phyloP scores from a whole-genome alignment of 306 rosid species.

The Abrus precatorius region DNA sequence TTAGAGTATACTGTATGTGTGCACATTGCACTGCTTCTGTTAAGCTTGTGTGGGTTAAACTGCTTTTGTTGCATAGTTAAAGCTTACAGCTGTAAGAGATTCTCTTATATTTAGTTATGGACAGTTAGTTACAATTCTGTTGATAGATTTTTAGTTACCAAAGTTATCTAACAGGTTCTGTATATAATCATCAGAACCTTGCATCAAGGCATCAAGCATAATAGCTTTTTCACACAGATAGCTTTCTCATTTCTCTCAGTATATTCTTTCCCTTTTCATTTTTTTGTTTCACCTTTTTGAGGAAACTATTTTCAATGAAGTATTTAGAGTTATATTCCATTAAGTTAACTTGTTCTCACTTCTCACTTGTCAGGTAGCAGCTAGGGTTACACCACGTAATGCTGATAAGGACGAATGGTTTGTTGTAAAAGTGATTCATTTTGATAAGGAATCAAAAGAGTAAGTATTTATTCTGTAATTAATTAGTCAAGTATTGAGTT shows the following conservation, averaged over 20 bases:
- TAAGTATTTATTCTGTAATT: slow-evolving; percentile 58
- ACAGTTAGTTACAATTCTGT: too few relatives aligned
- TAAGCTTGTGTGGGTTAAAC: too few relatives aligned
- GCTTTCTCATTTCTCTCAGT: background rate
- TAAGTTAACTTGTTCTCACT: slow-evolving; percentile 46
- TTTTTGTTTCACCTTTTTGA: background rate
- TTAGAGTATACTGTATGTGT: too few relatives aligned
- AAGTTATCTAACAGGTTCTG: too few relatives aligned
- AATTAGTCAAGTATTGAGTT: background rate
- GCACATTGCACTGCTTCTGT: too few relatives aligned
- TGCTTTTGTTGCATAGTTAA: too few relatives aligned
- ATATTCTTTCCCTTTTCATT: background rate
- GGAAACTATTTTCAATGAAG: slow-evolving; percentile 13
- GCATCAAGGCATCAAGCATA: too few relatives aligned
- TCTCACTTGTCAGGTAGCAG: slow-evolving; percentile 81
- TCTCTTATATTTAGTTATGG: too few relatives aligned
- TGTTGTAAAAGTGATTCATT: slow-evolving; percentile 93
- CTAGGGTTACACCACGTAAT: slow-evolving; percentile 86
- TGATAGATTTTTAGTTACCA: too few relatives aligned
- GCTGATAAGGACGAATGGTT: slow-evolving; percentile 97
- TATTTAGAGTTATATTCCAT: slow-evolving; percentile 36
- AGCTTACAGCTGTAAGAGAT: too few relatives aligned
- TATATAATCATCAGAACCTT: too few relatives aligned
- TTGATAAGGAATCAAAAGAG: slow-evolving; percentile 94
- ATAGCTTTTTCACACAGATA: background rate